A percentile compares a stretch with the other conserved stretches of the same genome.
phyloP scores from a whole-genome alignment of 345 rosid genomes.

The Gossypium anomalum region DNA sequence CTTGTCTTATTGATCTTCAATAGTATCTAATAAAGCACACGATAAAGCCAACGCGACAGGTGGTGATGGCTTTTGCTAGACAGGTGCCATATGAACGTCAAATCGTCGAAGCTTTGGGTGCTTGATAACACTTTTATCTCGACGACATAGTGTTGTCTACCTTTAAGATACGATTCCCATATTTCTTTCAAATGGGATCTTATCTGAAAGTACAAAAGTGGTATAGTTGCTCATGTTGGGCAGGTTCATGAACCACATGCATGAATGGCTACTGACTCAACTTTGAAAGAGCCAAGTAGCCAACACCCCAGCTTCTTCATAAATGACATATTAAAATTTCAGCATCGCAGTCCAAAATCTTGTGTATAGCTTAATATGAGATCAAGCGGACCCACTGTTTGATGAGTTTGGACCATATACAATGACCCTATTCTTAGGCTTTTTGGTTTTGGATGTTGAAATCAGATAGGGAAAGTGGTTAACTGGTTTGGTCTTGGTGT shows the following conservation, averaged over 20 bases:
- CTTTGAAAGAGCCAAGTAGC: constrained; percentile 1
- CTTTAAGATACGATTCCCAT: neutral
- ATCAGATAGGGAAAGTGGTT: neutral
- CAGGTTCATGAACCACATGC: constrained; percentile 32
- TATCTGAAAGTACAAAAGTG: neutral
- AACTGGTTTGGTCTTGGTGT: neutral
- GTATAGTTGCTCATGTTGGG: neutral
- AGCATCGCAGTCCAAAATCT: constrained; percentile 12
- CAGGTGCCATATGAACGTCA: constrained; percentile 1
- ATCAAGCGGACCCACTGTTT: constrained; percentile 17
- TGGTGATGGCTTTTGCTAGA: neutral
- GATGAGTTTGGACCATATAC: neutral
- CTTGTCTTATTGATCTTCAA: constrained; percentile 16
- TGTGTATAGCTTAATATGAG: constrained; percentile 12
- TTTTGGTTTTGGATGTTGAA: neutral
- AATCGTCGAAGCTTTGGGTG: neutral
- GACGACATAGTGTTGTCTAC: neutral
- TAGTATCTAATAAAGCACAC: neutral
- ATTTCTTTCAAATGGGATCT: neutral
- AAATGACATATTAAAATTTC: constrained; percentile 20
- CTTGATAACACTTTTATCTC: neutral
- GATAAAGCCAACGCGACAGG: neutral
- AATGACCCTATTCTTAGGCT: neutral
- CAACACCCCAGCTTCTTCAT: neutral
- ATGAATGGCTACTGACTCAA: neutral